Base-by-base conservation (phyloP, 345 rosid species). In the Heritiera fomes region DNA sequence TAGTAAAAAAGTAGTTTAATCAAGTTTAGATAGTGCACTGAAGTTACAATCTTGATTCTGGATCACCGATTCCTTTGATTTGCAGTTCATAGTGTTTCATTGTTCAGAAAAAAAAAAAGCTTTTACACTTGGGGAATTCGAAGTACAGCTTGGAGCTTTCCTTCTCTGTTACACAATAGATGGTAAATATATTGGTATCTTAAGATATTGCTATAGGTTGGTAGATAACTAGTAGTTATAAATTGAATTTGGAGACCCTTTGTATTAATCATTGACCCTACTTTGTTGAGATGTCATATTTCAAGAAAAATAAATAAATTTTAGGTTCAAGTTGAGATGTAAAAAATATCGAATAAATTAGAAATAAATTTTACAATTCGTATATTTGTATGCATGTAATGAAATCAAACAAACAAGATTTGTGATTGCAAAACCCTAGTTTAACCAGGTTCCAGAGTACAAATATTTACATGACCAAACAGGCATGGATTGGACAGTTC, bases 401-500 rank as follows among this genome's bases (percentile, higher is more conserved):
- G 45, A 7, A 43, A 43, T 43, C 45, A 43, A 43, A 6, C 45
- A 43, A 41, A 41, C 43, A 41, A 41, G 43, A 5, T 41, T 41
- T 3, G 45, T 43, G 58, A 53, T 15, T 15, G 20, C 8, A 53
- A 53, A 53, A 53, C 58, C 20, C 20, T 4, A 53, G 2, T 53
- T 53, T 14, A 53, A 17, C 15, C 20, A 53, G 4, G 18, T 13
- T 40, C 20, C 0, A 4, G 12, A n/a, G 34, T n/a, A 40, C 0
- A 13, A 41, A 6, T 6, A 41, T 73, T 73, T 46, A 53, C 47
- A 52, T 58, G 40, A 75, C 78, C 68, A 80, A 56, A 47, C 75
- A 67, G 50, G 71, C 80, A 76, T 14, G 81, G 45, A 30, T 6
- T 14, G 81, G 8, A 43, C 14, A 79, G 41, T 28, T 32, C 50